Percentiles rank a stretch among this genome's conserved stretches.
Conservation (phyloP, 257 asterid genomes). For the Solanum arcanum region DNA sequence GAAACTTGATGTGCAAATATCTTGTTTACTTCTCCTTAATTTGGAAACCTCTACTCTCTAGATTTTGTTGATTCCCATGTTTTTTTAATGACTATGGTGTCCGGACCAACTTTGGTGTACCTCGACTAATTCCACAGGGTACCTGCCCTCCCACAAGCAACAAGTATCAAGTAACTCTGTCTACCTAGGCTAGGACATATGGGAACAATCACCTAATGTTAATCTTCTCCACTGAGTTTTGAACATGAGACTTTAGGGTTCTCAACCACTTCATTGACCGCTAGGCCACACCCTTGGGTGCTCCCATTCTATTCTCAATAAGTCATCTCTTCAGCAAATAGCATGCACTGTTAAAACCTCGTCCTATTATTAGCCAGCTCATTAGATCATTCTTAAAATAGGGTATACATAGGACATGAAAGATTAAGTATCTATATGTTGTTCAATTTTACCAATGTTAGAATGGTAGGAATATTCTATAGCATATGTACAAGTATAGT, state of each 20-base stretch:
- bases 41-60: neutral
- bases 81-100: neutral
- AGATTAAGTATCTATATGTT: neutral
- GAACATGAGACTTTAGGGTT: neutral
- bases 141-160: neutral
- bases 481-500: neutral
- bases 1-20: neutral
- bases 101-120: neutral
- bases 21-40: neutral
- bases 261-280: neutral
- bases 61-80: neutral
- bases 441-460: neutral
- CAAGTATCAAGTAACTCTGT: neutral
- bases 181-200: neutral
- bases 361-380: neutral
- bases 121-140: neutral
- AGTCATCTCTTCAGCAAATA: neutral
- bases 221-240: neutral
- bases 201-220: neutral
- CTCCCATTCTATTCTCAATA: neutral
- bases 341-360: neutral
- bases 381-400: neutral
- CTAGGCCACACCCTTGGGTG: neutral
- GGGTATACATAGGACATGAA: neutral
- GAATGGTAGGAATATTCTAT: neutral